Conservation (phyloP, 179 eudicot species). For the Sideroxylon spinosum region DNA sequence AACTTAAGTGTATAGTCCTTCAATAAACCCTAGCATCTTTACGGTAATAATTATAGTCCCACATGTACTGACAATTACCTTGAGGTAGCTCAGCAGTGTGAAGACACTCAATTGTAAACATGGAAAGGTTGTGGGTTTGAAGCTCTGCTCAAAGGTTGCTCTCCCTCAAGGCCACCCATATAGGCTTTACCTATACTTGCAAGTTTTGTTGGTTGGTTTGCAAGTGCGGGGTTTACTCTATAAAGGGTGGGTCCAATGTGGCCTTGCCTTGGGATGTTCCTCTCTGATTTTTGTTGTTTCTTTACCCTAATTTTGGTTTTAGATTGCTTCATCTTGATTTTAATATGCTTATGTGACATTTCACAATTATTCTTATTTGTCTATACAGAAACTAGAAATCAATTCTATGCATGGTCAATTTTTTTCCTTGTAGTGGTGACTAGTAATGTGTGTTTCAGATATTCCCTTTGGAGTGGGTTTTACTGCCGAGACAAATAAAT, state of each 20-base stretch:
- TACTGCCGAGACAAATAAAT: conserved; percentile 39
- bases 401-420: neutral
- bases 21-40: too few relatives aligned
- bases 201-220: too few relatives aligned
- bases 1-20: too few relatives aligned
- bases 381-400: neutral
- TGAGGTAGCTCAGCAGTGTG: too few relatives aligned
- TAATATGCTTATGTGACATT: neutral
- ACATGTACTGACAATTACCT: neutral
- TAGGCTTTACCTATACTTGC: too few relatives aligned
- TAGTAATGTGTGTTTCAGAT: conserved; percentile 41
- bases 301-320: neutral
- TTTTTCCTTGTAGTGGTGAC: conserved; percentile 19
- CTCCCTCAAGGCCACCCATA: too few relatives aligned
- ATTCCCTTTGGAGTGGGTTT: conserved; percentile 26
- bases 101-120: too few relatives aligned
- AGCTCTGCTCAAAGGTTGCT: too few relatives aligned
- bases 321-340: neutral
- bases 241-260: too few relatives aligned
- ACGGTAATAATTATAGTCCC: neutral
- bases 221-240: too few relatives aligned
- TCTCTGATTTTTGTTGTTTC: neutral
- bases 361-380: neutral
- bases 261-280: too few relatives aligned
- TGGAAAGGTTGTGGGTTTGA: too few relatives aligned